phyloP scores from a whole-genome alignment of 805 yeast species.

The Vanderwaltozyma polyspora region DNA sequence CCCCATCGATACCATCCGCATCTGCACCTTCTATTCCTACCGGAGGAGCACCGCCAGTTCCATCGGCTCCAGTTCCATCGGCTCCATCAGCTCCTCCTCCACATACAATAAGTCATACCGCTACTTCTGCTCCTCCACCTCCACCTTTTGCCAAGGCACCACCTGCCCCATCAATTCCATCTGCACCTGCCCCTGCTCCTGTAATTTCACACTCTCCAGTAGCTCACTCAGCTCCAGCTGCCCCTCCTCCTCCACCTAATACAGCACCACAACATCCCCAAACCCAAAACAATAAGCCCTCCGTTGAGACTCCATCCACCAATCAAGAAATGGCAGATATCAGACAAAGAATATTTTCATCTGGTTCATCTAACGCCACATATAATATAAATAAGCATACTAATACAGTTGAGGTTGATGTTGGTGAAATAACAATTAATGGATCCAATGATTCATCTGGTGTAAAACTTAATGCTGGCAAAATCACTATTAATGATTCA shows the following conservation, averaged over 20 bases:
- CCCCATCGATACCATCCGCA: slow-evolving; percentile 23
- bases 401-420: slow-evolving; percentile 16
- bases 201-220: slow-evolving; percentile 2
- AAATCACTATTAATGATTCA: slow-evolving; percentile 49
- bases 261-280: slow-evolving; percentile 3
- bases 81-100: slow-evolving; percentile 21
- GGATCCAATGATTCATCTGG: slow-evolving; percentile 18
- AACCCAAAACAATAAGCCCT: neutral
- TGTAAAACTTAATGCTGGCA: slow-evolving; percentile 16
- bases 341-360: slow-evolving; percentile 23
- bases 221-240: slow-evolving; percentile 4
- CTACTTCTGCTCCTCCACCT: slow-evolving; percentile 5
- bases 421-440: slow-evolving; percentile 15
- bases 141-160: slow-evolving; percentile 2
- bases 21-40: slow-evolving; percentile 1
- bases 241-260: slow-evolving; percentile 17
- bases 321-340: slow-evolving; percentile 1
- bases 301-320: slow-evolving; percentile 1
- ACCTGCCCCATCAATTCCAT: neutral
- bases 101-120: neutral
- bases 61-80: slow-evolving; percentile 10
- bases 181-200: slow-evolving; percentile 8
- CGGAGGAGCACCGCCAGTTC: slow-evolving; percentile 12
- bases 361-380: slow-evolving; percentile 24
- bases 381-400: slow-evolving; percentile 15